A percentile compares a stretch with the other conserved stretches of the same genome.
Conservation (phyloP, 192 early-diverging fungal species). For the Allomyces arbusculus region DNA sequence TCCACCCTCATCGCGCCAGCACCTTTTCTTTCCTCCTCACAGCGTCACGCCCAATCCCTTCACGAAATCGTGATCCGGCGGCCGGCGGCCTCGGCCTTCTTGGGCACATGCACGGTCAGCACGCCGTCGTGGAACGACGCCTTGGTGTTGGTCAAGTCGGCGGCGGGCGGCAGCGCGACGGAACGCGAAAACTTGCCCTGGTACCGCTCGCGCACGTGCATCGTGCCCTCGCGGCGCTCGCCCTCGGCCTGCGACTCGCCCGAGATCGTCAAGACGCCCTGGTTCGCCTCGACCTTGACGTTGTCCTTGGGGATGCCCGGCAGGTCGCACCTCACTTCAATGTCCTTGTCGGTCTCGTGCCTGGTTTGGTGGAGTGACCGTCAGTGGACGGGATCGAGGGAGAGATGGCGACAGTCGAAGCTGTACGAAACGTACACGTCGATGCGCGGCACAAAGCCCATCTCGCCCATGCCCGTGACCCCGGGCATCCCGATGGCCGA, state of each 20-base stretch:
- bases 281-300: conserved; percentile 10
- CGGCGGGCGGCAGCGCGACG: conserved; percentile 15
- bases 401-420: too few species aligned
- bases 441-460: too few species aligned
- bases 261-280: conserved; percentile 13
- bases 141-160: conserved; percentile 9
- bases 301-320: conserved; percentile 5
- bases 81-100: conserved; percentile 8
- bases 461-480: too few species aligned
- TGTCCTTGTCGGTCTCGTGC: neutral
- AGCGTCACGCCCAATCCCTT: neutral
- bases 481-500: too few species aligned
- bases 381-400: too few species aligned
- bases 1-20: too few species aligned
- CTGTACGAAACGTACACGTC: too few species aligned
- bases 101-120: conserved; percentile 11
- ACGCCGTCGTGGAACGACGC: conserved; percentile 20
- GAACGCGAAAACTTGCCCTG: conserved; percentile 14
- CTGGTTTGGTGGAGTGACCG: too few species aligned
- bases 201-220: conserved; percentile 15
- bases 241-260: conserved; percentile 14
- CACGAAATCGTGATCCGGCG: conserved; percentile 10
- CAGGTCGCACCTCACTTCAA: neutral
- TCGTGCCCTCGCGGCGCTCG: conserved; percentile 10
- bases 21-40: too few species aligned